Evolutionary conservation across 2,329 filamentous ascomycete genomes (phyloP).

Genomic region (Nemania abortiva): DNA sequence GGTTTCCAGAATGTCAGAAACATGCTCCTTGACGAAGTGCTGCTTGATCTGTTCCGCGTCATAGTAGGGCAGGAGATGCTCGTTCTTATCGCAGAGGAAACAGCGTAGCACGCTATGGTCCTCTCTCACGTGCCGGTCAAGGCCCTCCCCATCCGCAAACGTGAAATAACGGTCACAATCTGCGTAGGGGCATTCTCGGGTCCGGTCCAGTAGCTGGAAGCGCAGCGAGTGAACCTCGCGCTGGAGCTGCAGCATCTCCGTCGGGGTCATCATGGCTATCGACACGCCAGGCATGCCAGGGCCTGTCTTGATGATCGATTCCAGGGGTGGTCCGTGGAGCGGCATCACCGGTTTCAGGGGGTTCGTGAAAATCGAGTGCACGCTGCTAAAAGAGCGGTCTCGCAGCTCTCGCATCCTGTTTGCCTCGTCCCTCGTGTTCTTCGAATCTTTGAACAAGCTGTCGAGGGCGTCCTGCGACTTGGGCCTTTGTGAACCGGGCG

Average conservation of each 20-base stretch:
- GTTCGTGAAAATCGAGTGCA: slow-evolving; percentile 49
- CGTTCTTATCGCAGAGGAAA: slow-evolving; percentile 45
- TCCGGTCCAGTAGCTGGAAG: slow-evolving; percentile 52
- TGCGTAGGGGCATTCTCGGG: slow-evolving; percentile 54
- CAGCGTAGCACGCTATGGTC: slow-evolving; percentile 51
- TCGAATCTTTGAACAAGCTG: slow-evolving; percentile 36
- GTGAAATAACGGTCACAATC: slow-evolving; percentile 54
- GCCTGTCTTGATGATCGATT: slow-evolving; percentile 54
- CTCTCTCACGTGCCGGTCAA: slow-evolving; percentile 54
- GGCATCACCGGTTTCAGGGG: slow-evolving; percentile 53
- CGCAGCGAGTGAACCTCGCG: slow-evolving; percentile 53
- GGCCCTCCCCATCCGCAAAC: slow-evolving; percentile 45
- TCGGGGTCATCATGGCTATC: slow-evolving; percentile 56
- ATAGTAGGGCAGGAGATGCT: slow-evolving; percentile 52
- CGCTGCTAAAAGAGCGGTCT: slow-evolving; percentile 48
- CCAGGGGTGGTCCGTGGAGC: slow-evolving; percentile 52
- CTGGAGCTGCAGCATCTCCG: slow-evolving; percentile 56
- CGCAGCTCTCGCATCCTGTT: slow-evolving; percentile 42
- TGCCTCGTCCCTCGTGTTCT: slow-evolving; percentile 31
- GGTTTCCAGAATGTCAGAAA: slow-evolving; percentile 35
- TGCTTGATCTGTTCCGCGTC: slow-evolving; percentile 36
- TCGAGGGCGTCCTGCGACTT: slow-evolving; percentile 3
- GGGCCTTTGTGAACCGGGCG: background rate
- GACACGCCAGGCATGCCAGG: slow-evolving; percentile 54
- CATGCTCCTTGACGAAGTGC: slow-evolving; percentile 44